phyloP scores from a whole-genome alignment of 2,329 filamentous ascomycete species.

The Fusarium circinatum region DNA sequence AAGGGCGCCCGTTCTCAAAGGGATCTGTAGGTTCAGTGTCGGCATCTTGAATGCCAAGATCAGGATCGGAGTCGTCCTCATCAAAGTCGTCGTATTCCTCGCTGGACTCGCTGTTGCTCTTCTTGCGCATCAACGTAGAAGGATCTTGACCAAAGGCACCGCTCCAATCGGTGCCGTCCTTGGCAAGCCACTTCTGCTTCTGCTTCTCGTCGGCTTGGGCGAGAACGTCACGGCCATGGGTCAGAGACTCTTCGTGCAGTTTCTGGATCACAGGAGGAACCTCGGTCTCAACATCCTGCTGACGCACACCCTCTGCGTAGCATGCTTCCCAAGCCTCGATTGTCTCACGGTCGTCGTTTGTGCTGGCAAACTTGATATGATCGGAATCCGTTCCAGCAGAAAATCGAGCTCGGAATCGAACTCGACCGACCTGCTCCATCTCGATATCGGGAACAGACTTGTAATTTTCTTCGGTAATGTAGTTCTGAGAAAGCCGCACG shows the following conservation, averaged over 20 bases:
- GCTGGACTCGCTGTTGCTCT: constrained; percentile 46
- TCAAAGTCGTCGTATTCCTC: constrained; percentile 56
- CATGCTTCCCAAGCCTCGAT: constrained; percentile 96
- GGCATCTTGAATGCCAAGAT: constrained; percentile 70
- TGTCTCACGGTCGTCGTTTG: constrained; percentile 91
- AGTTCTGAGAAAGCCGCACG: constrained; percentile 86
- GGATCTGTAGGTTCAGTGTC: constrained; percentile 46
- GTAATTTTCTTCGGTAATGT: constrained; percentile 84
- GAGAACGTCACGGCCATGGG: constrained; percentile 82
- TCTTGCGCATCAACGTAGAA: constrained; percentile 55
- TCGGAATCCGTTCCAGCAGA: constrained; percentile 90
- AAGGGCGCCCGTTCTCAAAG: constrained; percentile 47
- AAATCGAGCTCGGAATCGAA: constrained; percentile 84
- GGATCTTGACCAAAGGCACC: constrained; percentile 87
- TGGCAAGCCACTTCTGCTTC: constrained; percentile 80
- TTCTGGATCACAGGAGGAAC: constrained; percentile 77
- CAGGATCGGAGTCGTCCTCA: constrained; percentile 55
- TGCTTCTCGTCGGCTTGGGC: constrained; percentile 77
- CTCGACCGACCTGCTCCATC: constrained; percentile 80
- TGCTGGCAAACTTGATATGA: constrained; percentile 83
- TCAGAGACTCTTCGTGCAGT: constrained; percentile 84
- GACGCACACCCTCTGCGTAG: constrained; percentile 84
- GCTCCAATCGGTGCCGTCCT: constrained; percentile 86
- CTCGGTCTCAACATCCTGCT: constrained; percentile 75
- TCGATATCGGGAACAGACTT: constrained; percentile 76